Evolutionary conservation across 2,329 filamentous ascomycete genomes (phyloP), one percentile per base, ranked within the genome.

Genomic region (Trematosphaeria pertusa): DNA sequence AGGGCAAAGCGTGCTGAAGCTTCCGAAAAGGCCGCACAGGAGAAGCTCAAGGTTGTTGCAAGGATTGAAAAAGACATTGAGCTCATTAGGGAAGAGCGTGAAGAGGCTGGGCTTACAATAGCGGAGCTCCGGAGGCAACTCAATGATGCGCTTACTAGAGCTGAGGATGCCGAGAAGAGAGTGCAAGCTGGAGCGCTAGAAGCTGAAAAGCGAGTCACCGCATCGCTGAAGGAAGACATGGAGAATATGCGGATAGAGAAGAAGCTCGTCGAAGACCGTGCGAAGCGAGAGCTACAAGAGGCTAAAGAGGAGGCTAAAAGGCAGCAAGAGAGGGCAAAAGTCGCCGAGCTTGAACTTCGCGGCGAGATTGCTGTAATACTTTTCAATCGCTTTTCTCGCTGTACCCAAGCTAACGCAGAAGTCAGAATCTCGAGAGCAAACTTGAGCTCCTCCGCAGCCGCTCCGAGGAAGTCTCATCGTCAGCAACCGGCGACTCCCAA

Each of bases 401-500:
- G 17, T 39, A 12, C 20, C n/a, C 3, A 35, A 32, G 52, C 67
- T 72, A 42, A 73, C 52, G 19, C 7, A 4, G 2, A 11, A 1
- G n/a, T 3, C 77, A 87, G 70, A 82, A 87, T 12, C 80, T 96
- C 54, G 95, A 99, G 74, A 87, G 88, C 59, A 95, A 96, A 70
- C 80, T 99, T 44, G 94, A 99, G 73, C 84, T 88, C 7, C 86
- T 97, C 74, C 87, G 94, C 44, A 83, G 86, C 14, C 84, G 88
- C 22, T 91, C 90, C 1, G 94, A 99, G 73, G 94, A 99, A 71
- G 90, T 86, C 0, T 91, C 91, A 1, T 93, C 91, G 2, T 88
- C 89, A 12, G 85, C 85, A 11, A 85, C 86, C 5, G 89, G 91
- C 11, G 90, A 96, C 65, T 85, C 88, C 0, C 91, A 96, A 62